Evolutionary conservation across 768 basidiomycete genomes (phyloP).

Genomic region (Nidularia pulvinata): DNA sequence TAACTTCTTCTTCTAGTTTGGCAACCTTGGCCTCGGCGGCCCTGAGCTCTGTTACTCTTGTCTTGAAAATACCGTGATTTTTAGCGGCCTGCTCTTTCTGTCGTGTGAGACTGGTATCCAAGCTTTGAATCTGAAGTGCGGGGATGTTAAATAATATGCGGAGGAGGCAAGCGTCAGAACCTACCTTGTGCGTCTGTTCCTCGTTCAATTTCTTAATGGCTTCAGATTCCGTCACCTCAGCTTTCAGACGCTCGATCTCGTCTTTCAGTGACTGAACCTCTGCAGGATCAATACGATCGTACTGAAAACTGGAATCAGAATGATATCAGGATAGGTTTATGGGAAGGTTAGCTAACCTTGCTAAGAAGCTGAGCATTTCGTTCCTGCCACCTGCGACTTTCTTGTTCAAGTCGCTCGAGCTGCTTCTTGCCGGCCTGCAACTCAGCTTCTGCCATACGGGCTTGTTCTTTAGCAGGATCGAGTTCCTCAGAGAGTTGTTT

Average conservation of each 20-base stretch:
- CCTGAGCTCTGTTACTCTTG: background rate
- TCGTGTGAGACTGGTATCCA: conserved; percentile 42
- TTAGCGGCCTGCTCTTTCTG: conserved; percentile 26
- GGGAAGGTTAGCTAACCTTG: conserved; percentile 49
- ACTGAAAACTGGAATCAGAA: conserved; percentile 36
- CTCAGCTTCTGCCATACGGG: conserved; percentile 68
- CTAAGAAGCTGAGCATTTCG: conserved; percentile 78
- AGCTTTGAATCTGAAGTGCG: conserved; percentile 31
- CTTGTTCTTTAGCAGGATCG: conserved; percentile 74
- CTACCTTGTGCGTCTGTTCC: background rate
- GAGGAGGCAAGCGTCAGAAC: too few species aligned
- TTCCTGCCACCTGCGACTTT: conserved; percentile 83
- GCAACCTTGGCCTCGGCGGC: conserved; percentile 33
- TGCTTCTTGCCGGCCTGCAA: conserved; percentile 70
- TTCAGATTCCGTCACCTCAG: conserved; percentile 20
- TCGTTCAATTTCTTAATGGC: conserved; percentile 1
- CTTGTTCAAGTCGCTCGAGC: conserved; percentile 69
- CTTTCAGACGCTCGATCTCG: conserved; percentile 57
- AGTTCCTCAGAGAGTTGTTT: conserved; percentile 59
- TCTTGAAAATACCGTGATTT: conserved; percentile 25
- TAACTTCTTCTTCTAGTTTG: conserved; percentile 30
- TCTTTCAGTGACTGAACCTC: conserved; percentile 81
- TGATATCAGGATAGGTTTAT: background rate
- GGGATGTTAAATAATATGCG: too few species aligned
- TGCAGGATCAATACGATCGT: conserved; percentile 87